Conservation (phyloP, 345 rosid species). For the Citrus sinensis region DNA sequence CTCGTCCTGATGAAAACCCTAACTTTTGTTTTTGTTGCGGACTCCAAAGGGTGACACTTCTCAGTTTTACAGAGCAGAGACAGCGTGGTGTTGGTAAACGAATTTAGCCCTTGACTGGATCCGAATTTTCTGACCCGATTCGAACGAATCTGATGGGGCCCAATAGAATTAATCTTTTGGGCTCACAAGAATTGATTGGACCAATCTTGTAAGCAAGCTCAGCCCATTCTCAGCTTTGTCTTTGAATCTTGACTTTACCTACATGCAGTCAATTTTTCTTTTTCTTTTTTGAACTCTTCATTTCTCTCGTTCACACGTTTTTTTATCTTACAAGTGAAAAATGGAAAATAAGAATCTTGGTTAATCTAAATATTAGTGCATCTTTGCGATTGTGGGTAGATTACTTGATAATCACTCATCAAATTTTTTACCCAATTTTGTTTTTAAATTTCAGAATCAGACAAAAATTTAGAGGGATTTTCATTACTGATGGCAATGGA, state of each 20-base stretch:
- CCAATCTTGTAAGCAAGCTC: too few species aligned
- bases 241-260: too few species aligned
- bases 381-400: too few species aligned
- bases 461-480: not conserved
- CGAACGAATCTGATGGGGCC: not conserved
- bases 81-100: not conserved
- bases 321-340: too few species aligned
- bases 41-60: not conserved
- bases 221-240: not conserved
- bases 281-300: too few species aligned
- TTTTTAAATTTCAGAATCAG: not conserved
- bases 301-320: too few species aligned
- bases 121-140: not conserved
- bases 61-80: not conserved
- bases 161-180: not conserved
- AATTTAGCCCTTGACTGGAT: not conserved
- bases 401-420: too few species aligned
- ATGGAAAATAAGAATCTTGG: too few species aligned
- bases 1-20: constrained; percentile 21
- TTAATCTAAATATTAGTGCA: too few species aligned
- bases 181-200: not conserved
- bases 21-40: not conserved
- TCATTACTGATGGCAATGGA: too few species aligned
- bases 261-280: too few species aligned
- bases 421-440: too few species aligned